phyloP scores from a whole-genome alignment of 495 filamentous ascomycete species.

The Aspergillus baeticus region DNA sequence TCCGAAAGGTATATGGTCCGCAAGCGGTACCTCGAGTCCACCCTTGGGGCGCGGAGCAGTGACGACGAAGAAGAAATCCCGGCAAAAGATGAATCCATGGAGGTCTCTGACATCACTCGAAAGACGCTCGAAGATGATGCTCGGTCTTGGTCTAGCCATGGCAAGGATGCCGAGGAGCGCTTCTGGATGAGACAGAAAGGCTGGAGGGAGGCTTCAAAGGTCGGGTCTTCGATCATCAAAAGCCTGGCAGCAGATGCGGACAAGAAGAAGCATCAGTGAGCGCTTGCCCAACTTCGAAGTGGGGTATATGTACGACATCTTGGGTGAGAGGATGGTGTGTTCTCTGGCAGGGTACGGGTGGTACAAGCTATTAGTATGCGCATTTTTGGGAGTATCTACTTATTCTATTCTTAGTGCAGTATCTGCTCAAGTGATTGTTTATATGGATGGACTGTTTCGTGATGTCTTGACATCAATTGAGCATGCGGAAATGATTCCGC shows the following conservation, averaged over 20 bases:
- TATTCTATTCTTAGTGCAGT: too few species aligned
- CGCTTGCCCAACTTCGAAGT: too few species aligned
- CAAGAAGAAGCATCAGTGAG: constrained; percentile 59
- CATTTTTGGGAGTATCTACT: too few species aligned
- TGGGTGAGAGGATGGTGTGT: too few species aligned
- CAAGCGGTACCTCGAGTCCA: constrained; percentile 64
- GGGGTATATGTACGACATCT: too few species aligned
- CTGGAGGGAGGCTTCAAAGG: constrained; percentile 57
- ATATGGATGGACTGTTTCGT: too few species aligned
- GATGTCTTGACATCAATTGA: too few species aligned
- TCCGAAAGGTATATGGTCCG: constrained; percentile 71
- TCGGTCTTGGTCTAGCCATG: constrained; percentile 49
- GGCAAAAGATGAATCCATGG: constrained; percentile 10
- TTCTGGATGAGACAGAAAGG: constrained; percentile 72
- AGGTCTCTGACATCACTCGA: constrained; percentile 38
- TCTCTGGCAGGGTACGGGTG: too few species aligned
- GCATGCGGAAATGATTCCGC: too few species aligned
- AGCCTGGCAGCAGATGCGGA: constrained; percentile 38
- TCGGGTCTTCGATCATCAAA: constrained; percentile 58
- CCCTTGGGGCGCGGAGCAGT: constrained; percentile 30
- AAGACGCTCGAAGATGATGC: constrained; percentile 66
- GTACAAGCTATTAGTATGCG: too few species aligned
- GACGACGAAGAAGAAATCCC: constrained; percentile 23
- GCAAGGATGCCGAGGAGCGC: constrained; percentile 54
- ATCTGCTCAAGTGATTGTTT: too few species aligned